Evolutionary conservation across 768 basidiomycete species (phyloP).

Genomic region (Auricularia sp.): DNA sequence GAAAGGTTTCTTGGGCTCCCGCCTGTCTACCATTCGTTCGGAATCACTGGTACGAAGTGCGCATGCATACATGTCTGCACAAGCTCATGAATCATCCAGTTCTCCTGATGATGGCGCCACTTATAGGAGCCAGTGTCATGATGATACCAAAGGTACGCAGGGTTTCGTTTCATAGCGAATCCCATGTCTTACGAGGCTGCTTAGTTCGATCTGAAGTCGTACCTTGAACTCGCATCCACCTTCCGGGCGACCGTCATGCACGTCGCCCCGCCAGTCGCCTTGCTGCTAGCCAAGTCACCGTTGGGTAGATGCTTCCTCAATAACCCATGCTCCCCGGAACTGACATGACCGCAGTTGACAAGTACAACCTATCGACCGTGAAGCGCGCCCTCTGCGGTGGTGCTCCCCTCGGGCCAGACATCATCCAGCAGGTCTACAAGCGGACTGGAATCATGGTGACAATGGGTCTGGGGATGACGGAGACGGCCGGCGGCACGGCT

Average conservation of each 20-base stretch:
- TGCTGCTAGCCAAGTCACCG: slow-evolving; percentile 16
- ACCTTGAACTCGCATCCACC: slow-evolving; percentile 14
- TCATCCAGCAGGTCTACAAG: slow-evolving; percentile 39
- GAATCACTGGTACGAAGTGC: background rate
- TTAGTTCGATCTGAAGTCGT: slow-evolving; percentile 15
- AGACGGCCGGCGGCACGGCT: background rate
- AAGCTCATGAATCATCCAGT: slow-evolving; percentile 10
- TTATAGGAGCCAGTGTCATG: slow-evolving; percentile 14
- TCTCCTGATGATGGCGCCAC: slow-evolving; percentile 10
- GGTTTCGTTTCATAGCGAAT: background rate
- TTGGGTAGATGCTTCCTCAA: slow-evolving; percentile 3
- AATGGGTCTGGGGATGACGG: slow-evolving; percentile 10
- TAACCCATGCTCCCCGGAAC: background rate
- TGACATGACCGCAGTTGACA: slow-evolving; percentile 26
- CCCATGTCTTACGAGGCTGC: background rate
- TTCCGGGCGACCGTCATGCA: slow-evolving; percentile 18
- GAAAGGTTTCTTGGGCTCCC: slow-evolving; percentile 14
- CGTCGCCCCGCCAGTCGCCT: slow-evolving; percentile 20
- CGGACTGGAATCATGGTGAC: slow-evolving; percentile 17
- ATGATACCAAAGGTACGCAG: slow-evolving; percentile 9
- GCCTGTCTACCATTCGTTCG: slow-evolving; percentile 16
- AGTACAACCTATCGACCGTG: slow-evolving; percentile 58
- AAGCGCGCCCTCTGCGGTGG: slow-evolving; percentile 59
- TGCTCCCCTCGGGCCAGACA: slow-evolving; percentile 61
- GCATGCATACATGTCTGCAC: background rate